Evolutionary conservation across 2,329 filamentous ascomycete species (phyloP).

Genomic region (Leptographium wingfieldii): DNA sequence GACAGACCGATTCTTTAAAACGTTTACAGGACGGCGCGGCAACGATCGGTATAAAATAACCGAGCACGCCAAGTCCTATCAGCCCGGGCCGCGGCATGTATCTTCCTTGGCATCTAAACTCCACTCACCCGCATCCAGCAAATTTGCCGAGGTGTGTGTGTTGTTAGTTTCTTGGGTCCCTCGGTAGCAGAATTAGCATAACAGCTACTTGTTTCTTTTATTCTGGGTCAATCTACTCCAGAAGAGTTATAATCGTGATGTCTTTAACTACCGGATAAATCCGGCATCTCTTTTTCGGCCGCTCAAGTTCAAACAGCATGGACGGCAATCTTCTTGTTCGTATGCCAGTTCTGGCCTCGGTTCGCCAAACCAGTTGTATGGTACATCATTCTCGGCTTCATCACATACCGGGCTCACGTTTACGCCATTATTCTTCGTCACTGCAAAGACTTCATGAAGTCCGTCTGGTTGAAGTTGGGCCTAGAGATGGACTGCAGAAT

Average conservation of each 20-base stretch:
- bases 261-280: no score
- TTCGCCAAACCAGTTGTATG: background rate
- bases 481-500: constrained; percentile 73
- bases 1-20: no score
- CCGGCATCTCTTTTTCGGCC: background rate
- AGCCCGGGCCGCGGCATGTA: background rate
- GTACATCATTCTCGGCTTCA: background rate
- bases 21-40: no score
- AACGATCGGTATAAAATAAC: no score
- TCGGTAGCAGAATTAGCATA: background rate
- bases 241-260: no score
- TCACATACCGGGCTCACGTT: background rate
- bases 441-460: background rate
- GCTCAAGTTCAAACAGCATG: background rate
- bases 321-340: background rate
- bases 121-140: background rate
- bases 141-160: background rate
- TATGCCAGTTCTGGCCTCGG: background rate
- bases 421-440: background rate
- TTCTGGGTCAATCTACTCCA: no score
- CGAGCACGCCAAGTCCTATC: no score
- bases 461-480: constrained; percentile 64
- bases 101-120: background rate
- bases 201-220: background rate
- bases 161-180: background rate